These are phyloP conservation scores for Nigrospora osmanthi DNA, from an alignment of 2,329 filamentous ascomycete species.

Conservation along the genomic window DNA sequence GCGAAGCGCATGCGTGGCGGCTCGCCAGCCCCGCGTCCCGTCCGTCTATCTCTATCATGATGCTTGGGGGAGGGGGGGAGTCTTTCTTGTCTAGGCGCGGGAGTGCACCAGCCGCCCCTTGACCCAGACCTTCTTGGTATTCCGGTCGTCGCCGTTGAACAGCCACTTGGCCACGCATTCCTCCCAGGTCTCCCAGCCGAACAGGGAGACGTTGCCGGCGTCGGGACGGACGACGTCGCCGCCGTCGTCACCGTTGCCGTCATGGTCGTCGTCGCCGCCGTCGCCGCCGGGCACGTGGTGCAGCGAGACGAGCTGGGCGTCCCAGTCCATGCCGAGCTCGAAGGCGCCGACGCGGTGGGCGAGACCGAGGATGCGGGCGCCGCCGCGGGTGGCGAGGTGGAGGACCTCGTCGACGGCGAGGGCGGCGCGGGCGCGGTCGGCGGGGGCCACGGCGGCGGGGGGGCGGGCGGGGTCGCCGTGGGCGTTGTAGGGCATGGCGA, in stretches of 20 bases:
- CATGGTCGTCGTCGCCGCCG: conserved; percentile 13
- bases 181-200: conserved; percentile 85
- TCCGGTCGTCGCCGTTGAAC: conserved; percentile 87
- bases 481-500: conserved; percentile 41
- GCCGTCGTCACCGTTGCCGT: conserved; percentile 19
- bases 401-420: conserved; percentile 80
- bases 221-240: conserved; percentile 19
- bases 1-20: too few species aligned
- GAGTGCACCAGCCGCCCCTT: conserved; percentile 71
- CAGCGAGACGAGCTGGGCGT: conserved; percentile 76
- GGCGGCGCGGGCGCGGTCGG: conserved; percentile 44
- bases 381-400: conserved; percentile 81
- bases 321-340: conserved; percentile 80
- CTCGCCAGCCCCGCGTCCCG: too few species aligned
- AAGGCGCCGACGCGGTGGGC: conserved; percentile 68
- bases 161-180: conserved; percentile 90
- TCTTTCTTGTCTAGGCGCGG: not conserved
- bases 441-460: not conserved
- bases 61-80: too few species aligned
- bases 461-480: conserved; percentile 16
- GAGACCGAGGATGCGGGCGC: conserved; percentile 73
- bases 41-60: too few species aligned
- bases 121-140: conserved; percentile 86
- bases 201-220: conserved; percentile 70
- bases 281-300: conserved; percentile 33